These are phyloP conservation scores for Ichthyophthirius multifiliis DNA, from an alignment of 169 alveolate species.

Conservation along the genomic window DNA sequence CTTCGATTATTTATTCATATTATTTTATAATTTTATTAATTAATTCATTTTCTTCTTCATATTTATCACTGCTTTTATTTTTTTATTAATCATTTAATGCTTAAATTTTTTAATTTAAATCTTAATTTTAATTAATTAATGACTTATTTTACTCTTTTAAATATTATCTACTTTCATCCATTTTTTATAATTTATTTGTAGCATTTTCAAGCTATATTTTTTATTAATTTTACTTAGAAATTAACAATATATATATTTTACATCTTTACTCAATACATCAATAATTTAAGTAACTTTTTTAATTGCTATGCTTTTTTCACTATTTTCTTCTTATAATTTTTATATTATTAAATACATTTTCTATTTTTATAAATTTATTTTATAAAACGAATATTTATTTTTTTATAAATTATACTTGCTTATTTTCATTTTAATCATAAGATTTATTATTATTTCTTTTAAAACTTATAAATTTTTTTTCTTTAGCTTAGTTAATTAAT, in stretches of 20 bases:
- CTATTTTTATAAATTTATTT: too few relatives aligned
- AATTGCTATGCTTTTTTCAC: neutral
- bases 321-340: neutral
- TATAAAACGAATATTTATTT: too few relatives aligned
- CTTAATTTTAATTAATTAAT: neutral
- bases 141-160: neutral
- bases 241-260: neutral
- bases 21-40: neutral
- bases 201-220: neutral
- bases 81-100: neutral
- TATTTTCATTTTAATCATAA: too few relatives aligned
- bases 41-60: neutral
- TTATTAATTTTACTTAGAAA: neutral
- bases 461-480: too few relatives aligned
- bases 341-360: too few relatives aligned
- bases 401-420: too few relatives aligned
- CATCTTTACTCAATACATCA: constrained; percentile 3
- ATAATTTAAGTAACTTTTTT: neutral
- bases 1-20: neutral
- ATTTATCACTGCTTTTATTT: neutral
- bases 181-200: neutral
- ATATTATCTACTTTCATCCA: neutral
- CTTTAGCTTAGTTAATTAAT: too few relatives aligned
- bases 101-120: neutral
- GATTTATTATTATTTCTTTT: too few relatives aligned